Conservation (phyloP, 108 stramenopile genomes). For the Cyclotella kingstonii region DNA sequence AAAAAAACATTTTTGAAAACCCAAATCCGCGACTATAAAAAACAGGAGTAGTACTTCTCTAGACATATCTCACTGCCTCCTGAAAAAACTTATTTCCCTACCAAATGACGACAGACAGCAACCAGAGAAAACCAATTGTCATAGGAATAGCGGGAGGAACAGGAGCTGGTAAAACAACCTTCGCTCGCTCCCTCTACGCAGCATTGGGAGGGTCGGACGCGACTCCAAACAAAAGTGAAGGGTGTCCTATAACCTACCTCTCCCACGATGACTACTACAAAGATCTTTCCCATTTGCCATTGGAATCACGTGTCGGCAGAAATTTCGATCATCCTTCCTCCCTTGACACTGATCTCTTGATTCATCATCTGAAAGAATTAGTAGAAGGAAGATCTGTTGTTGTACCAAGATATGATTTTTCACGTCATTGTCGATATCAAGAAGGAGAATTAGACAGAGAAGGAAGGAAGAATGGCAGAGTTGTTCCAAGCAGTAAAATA, state of each 20-base stretch:
- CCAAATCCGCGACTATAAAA: too few relatives aligned
- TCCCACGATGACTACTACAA: constrained; percentile 54
- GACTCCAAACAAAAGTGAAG: neutral
- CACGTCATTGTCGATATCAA: constrained; percentile 71
- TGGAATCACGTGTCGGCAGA: constrained; percentile 67
- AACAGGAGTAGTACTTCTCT: too few relatives aligned
- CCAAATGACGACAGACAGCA: neutral
- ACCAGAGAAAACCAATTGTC: constrained; percentile 32
- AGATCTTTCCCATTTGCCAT: constrained; percentile 73
- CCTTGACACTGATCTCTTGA: constrained; percentile 88
- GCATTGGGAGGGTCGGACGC: constrained; percentile 73
- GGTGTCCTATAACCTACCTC: constrained; percentile 32
- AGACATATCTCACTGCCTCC: too few relatives aligned
- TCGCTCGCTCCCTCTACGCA: constrained; percentile 70
- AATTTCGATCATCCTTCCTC: constrained; percentile 97
- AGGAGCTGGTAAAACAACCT: constrained; percentile 84
- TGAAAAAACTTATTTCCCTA: neutral
- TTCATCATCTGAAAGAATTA: constrained; percentile 74
- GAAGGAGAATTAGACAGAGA: constrained; percentile 44
- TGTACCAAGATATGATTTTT: constrained; percentile 92
- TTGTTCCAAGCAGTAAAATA: constrained; percentile 60
- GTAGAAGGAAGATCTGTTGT: constrained; percentile 63
- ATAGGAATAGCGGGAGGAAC: constrained; percentile 83
- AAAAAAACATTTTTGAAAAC: too few relatives aligned
- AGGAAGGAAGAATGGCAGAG: constrained; percentile 29